Evolutionary conservation across 139 green algal species (phyloP).

Genomic region (Chlorella sp.): DNA sequence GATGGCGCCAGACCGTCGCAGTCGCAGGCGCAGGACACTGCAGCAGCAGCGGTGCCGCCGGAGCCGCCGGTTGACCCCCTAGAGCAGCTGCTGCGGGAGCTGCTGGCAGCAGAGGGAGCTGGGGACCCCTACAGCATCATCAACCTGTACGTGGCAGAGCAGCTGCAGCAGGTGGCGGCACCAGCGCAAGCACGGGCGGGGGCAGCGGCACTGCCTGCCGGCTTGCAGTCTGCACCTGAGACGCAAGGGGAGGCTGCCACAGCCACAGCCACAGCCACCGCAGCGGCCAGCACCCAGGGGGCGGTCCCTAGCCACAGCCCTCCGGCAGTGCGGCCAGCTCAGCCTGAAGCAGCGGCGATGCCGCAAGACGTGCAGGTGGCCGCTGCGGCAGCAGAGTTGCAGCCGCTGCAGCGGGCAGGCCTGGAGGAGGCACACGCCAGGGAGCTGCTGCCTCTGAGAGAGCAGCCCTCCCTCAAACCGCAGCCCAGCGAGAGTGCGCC

Average conservation of each 20-base stretch:
- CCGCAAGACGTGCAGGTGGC: not conserved
- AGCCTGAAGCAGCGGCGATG: not conserved
- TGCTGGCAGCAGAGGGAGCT: slow-evolving; percentile 30
- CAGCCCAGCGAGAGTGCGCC: no score
- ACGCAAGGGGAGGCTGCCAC: no score
- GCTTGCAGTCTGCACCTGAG: no score
- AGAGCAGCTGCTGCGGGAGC: not conserved
- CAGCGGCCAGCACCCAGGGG: no score
- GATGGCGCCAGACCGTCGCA: not conserved
- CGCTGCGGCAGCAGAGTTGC: not conserved
- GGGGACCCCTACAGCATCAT: slow-evolving; percentile 39
- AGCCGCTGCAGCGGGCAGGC: not conserved
- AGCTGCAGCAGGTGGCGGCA: slow-evolving; percentile 16
- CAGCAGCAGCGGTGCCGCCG: not conserved
- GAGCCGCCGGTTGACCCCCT: not conserved
- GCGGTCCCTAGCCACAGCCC: not conserved
- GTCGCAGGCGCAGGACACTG: not conserved
- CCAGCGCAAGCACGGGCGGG: not conserved
- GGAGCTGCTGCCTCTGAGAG: not conserved
- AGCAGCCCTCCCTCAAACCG: not conserved
- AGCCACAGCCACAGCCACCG: no score
- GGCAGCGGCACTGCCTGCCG: no score
- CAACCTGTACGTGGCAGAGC: slow-evolving; percentile 40
- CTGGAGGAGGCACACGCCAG: no score
- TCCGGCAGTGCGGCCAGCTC: not conserved